phyloP scores from a whole-genome alignment of 345 rosid genomes.

The Brassica napus region Da-Ae NC_063436.1:21417501-21418000 shows the following conservation, averaged over 20 bases:
- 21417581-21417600: not conserved
- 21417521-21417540: not conserved
- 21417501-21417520: constrained; percentile 10
- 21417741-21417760: constrained; percentile 22
- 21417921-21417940: constrained; percentile 31
- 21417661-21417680: not conserved
- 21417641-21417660: not conserved
- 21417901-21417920: not conserved
- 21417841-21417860: constrained; percentile 5
- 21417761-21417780: not conserved
- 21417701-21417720: not conserved
- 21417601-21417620: not conserved
- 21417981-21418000: constrained; percentile 18
- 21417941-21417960: constrained; percentile 1
- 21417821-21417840: no score
- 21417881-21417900: constrained; percentile 23
- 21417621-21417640: not conserved
- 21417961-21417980: constrained; percentile 43
- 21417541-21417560: not conserved
- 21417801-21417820: no score
- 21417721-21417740: not conserved
- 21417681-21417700: constrained; percentile 11
- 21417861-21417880: constrained; percentile 34
- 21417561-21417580: not conserved
- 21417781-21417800: constrained; percentile 16